A percentile compares a stretch with the other conserved stretches of the same genome.
Conservation (phyloP, 495 filamentous ascomycete genomes). For the Aspergillus incahuasiensis region DNA sequence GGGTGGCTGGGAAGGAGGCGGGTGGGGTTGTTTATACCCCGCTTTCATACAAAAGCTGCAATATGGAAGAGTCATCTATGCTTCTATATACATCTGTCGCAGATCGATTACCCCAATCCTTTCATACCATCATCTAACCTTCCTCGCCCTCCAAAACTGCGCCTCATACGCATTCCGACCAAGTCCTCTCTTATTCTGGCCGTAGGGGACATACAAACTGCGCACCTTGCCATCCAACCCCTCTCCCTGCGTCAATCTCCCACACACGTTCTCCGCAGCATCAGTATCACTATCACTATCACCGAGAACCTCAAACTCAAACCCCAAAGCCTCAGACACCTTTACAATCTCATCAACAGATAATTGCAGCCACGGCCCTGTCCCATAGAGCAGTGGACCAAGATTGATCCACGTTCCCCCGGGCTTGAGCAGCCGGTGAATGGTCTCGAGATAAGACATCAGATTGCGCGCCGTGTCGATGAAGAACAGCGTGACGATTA, state of each 20-base stretch:
- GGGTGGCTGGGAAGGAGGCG: not conserved
- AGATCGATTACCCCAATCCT: too few species aligned
- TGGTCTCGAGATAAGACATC: constrained; percentile 39
- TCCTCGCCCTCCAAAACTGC: constrained; percentile 21
- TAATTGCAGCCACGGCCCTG: constrained; percentile 22
- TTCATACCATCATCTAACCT: not conserved
- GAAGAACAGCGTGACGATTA: constrained; percentile 46
- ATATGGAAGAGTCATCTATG: too few species aligned
- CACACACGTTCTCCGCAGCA: constrained; percentile 2
- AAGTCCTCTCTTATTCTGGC: constrained; percentile 18
- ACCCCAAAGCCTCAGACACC: constrained; percentile 15
- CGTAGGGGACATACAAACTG: constrained; percentile 20
- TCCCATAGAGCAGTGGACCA: constrained; percentile 34
- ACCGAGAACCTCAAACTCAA: constrained; percentile 18
- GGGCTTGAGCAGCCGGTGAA: constrained; percentile 31
- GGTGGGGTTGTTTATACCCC: not conserved
- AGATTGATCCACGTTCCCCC: constrained; percentile 45
- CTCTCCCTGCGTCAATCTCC: constrained; percentile 8
- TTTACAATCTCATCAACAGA: constrained; percentile 22
- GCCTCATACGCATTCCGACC: constrained; percentile 25
- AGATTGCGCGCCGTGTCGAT: constrained; percentile 48
- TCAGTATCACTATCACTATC: too few species aligned
- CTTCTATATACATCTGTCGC: too few species aligned
- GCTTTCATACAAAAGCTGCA: too few species aligned
- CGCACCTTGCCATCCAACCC: not conserved